Evolutionary conservation across 352 stramenopile genomes (phyloP), one percentile per base, ranked within the genome.

Genomic region (Phytophthora fragariae): DNA sequence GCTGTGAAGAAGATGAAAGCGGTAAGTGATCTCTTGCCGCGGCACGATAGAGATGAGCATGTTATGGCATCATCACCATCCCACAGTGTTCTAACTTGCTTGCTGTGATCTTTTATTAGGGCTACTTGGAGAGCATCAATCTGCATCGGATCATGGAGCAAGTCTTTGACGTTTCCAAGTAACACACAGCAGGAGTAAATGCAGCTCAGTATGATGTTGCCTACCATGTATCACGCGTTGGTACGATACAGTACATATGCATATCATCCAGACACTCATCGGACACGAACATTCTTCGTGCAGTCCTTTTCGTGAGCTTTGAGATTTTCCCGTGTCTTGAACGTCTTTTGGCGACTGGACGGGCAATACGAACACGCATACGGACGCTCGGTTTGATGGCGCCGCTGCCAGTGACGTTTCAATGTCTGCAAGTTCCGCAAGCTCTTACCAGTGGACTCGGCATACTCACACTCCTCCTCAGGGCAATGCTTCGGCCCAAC

Each of bases 81-180:
- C 24, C 24, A 27, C 35, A 12, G 14, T 4, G 5, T 41, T 12
- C 35, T 41, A 15, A 41, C 14, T 5, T 41, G 35, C 3, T 8
- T 41, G 11, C 35, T 41, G 9, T 41, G 9, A 14, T 15, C 35
- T 12, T 41, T 41, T 41, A 41, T 41, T 69, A 92, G 85, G 88
- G 89, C 58, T 92, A 96, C 68, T 72, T 96, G 59, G 88, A 94
- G 63, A 95, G 88, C 72, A 96, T 96, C 72, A 96, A 96, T 70
- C 79, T 96, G 35, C 89, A 94, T 62, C 82, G 83, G 64, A 91
- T 96, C 67, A 88, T 95, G 72, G 89, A 95, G 35, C 78, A 90
- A 74, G 85, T 94, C 61, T 94, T 96, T 57, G 86, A 95, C 65
- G 88, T 95, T 63, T 83, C 83, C 65, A 94, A 94, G 79, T 95